Evolutionary conservation across 2,329 filamentous ascomycete genomes (phyloP).

Genomic region (Fusarium keratoplasticum): DNA sequence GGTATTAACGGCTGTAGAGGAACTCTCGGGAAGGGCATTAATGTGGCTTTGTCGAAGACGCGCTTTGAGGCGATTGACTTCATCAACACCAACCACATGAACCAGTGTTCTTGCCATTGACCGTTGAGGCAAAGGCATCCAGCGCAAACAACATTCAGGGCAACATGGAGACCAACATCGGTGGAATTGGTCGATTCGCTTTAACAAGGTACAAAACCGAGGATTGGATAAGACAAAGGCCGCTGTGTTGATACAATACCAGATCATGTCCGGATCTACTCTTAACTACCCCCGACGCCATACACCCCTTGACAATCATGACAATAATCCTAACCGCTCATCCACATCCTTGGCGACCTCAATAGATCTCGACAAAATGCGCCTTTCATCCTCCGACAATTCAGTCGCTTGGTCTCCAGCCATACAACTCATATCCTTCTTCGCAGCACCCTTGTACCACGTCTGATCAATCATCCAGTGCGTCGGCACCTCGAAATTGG

Average conservation of each 20-base stretch:
- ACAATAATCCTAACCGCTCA: constrained; percentile 7
- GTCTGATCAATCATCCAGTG: constrained; percentile 55
- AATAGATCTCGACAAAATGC: constrained; percentile 19
- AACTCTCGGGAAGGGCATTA: not conserved
- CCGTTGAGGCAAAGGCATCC: not conserved
- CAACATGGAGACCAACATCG: not conserved
- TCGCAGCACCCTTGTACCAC: constrained; percentile 51
- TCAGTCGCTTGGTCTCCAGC: constrained; percentile 22
- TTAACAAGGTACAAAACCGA: not conserved
- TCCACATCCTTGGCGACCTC: constrained; percentile 24
- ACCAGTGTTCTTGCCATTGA: not conserved
- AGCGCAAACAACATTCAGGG: not conserved
- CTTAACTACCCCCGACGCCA: not conserved
- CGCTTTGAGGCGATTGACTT: not conserved
- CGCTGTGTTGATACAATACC: not conserved
- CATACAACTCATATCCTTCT: constrained; percentile 55
- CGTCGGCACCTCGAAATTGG: constrained; percentile 50
- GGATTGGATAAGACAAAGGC: not conserved
- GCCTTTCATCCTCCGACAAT: constrained; percentile 6
- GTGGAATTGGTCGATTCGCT: not conserved
- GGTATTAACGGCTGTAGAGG: not conserved
- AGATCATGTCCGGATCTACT: not conserved
- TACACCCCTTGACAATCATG: not conserved
- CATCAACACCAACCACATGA: not conserved
- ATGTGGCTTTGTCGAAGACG: not conserved